phyloP scores from a whole-genome alignment of 2,329 filamentous ascomycete genomes.

The Aspergillus sp. region DNA sequence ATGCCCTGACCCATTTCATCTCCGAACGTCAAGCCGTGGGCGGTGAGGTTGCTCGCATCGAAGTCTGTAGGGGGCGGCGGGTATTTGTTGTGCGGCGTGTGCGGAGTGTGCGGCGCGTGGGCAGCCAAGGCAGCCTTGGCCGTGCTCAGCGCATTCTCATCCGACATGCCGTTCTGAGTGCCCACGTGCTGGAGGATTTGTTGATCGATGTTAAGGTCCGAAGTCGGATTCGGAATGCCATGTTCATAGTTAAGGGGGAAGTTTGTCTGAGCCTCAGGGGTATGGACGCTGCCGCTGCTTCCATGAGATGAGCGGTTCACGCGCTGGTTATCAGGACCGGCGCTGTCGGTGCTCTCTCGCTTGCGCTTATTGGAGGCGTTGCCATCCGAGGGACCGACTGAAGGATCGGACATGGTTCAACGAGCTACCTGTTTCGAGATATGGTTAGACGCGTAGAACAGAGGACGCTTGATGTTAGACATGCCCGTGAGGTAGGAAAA shows the following conservation, averaged over 20 bases:
- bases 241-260: constrained; percentile 31
- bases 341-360: constrained; percentile 30
- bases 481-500: not conserved
- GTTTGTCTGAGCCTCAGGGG: constrained; percentile 21
- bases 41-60: constrained; percentile 29
- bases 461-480: not conserved
- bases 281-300: constrained; percentile 30
- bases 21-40: constrained; percentile 27
- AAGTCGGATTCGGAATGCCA: constrained; percentile 26
- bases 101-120: constrained; percentile 34
- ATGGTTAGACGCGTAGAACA: constrained; percentile 13
- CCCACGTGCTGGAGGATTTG: constrained; percentile 41
- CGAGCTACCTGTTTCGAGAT: constrained; percentile 4
- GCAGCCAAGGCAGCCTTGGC: constrained; percentile 40
- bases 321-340: constrained; percentile 32
- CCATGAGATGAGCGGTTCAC: constrained; percentile 32
- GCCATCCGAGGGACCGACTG: constrained; percentile 27
- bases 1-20: constrained; percentile 31
- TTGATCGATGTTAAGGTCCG: constrained; percentile 36
- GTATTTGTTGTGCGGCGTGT: constrained; percentile 37
- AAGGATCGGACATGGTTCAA: constrained; percentile 30
- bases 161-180: constrained; percentile 45
- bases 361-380: constrained; percentile 30
- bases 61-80: constrained; percentile 32
- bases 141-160: constrained; percentile 35